A percentile compares a stretch with the other conserved stretches of the same genome.
phyloP scores from a whole-genome alignment of 805 yeast species.

The Hanseniaspora guilliermondii region DNA sequence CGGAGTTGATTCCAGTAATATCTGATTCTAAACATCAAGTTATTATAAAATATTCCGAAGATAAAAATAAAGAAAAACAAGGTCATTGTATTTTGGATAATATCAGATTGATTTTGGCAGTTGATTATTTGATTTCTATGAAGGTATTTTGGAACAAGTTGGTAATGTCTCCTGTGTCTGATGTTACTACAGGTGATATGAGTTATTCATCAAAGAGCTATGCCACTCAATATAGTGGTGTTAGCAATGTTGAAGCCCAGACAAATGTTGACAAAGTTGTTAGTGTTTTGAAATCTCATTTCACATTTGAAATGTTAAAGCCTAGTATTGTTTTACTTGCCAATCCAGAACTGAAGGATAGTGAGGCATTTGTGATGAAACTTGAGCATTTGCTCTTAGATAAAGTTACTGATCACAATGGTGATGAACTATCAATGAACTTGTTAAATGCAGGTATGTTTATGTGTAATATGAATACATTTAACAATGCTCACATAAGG shows the following conservation, averaged over 20 bases:
- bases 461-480: constrained; percentile 58
- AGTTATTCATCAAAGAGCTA: background rate
- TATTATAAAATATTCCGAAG: constrained; percentile 40
- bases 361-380: constrained; percentile 85
- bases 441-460: constrained; percentile 79
- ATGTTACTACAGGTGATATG: background rate
- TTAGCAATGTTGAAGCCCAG: background rate
- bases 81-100: constrained; percentile 46
- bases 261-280: constrained; percentile 13
- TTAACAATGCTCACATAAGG: constrained; percentile 50
- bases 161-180: background rate
- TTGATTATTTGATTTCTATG: constrained; percentile 73
- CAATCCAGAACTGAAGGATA: constrained; percentile 51
- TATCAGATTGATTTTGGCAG: constrained; percentile 44
- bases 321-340: constrained; percentile 72
- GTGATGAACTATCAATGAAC: constrained; percentile 51
- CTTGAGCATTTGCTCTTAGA: constrained; percentile 34
- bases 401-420: constrained; percentile 59
- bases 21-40: constrained; percentile 59
- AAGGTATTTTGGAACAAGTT: constrained; percentile 47
- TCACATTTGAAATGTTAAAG: constrained; percentile 57
- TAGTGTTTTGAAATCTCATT: constrained; percentile 26
- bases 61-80: constrained; percentile 40
- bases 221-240: background rate
- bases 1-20: constrained; percentile 66